These are phyloP conservation scores for Penicillium sp. DNA, from an alignment of 2,329 filamentous ascomycete genomes.

Conservation along the genomic window DNA sequence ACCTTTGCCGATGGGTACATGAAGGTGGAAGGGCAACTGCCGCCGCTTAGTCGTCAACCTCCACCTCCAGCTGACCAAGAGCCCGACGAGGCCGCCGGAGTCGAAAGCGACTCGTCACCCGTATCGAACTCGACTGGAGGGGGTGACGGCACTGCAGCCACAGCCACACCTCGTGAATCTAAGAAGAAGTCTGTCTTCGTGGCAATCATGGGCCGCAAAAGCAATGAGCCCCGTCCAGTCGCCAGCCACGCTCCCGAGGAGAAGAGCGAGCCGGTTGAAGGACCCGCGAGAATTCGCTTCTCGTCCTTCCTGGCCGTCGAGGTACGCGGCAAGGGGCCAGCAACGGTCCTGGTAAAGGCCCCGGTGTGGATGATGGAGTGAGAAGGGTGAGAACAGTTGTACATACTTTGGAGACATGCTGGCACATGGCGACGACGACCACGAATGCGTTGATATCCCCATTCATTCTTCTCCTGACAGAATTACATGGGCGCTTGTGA, in stretches of 20 bases:
- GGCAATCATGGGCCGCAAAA: conserved; percentile 40
- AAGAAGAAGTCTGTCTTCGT: conserved; percentile 45
- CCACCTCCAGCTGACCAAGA: conserved; percentile 21
- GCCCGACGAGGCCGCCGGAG: conserved; percentile 7
- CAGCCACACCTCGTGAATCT: conserved; percentile 23
- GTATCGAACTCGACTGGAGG: conserved; percentile 20
- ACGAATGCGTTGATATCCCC: conserved; percentile 19
- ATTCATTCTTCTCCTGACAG: conserved; percentile 5
- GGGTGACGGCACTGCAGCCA: conserved; percentile 14
- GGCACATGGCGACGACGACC: conserved; percentile 13
- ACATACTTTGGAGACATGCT: conserved; percentile 9
- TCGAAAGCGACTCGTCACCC: conserved; percentile 24
- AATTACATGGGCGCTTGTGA: neutral
- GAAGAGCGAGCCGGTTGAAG: conserved; percentile 22
- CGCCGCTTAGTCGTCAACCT: conserved; percentile 48
- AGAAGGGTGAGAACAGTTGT: conserved; percentile 2
- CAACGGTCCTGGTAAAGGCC: conserved; percentile 70
- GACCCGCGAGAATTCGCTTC: conserved; percentile 61
- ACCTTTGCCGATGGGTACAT: conserved; percentile 70
- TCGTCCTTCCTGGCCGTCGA: conserved; percentile 73
- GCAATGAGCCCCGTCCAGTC: conserved; percentile 10
- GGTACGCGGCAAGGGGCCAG: conserved; percentile 61
- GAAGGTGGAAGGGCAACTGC: conserved; percentile 74
- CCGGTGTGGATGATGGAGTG: conserved; percentile 58
- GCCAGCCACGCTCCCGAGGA: conserved; percentile 19